Percentiles rank a stretch among this genome's conserved stretches.
These are phyloP conservation scores for Wickerhamiella domercqiae DNA, from an alignment of 805 yeast genomes.

Conservation along the genomic window DNA sequence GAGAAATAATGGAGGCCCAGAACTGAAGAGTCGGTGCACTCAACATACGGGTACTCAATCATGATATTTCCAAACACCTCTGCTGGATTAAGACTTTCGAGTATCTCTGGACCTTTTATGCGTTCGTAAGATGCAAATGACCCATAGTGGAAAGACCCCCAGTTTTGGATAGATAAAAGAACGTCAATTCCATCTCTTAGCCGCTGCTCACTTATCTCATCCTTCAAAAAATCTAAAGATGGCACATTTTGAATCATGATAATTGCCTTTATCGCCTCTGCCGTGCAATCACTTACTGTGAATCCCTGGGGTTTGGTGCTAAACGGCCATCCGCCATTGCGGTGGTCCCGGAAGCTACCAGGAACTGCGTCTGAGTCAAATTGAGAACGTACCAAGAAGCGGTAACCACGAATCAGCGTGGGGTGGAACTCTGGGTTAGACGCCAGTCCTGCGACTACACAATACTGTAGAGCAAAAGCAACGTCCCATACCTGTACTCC, in stretches of 20 bases:
- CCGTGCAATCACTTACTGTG: slow-evolving; percentile 92
- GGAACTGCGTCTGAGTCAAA: slow-evolving; percentile 63
- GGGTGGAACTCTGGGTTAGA: slow-evolving; percentile 49
- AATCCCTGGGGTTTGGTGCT: slow-evolving; percentile 93
- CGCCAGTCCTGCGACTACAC: slow-evolving; percentile 64
- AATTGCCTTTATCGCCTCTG: slow-evolving; percentile 87
- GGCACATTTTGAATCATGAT: slow-evolving; percentile 71
- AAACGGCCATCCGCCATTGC: slow-evolving; percentile 92
- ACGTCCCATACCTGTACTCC: slow-evolving; percentile 97
- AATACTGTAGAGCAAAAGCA: slow-evolving; percentile 77
- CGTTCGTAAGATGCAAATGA: slow-evolving; percentile 85
- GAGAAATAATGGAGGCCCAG: slow-evolving; percentile 73
- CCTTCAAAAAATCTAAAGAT: slow-evolving; percentile 33
- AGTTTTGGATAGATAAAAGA: slow-evolving; percentile 60
- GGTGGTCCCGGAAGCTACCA: slow-evolving; percentile 67
- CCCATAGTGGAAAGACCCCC: slow-evolving; percentile 66
- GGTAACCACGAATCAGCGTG: slow-evolving; percentile 47
- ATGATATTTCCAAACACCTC: slow-evolving; percentile 95
- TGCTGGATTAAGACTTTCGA: slow-evolving; percentile 83
- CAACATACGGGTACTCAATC: slow-evolving; percentile 98
- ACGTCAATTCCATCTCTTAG: slow-evolving; percentile 63
- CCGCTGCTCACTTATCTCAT: slow-evolving; percentile 38
- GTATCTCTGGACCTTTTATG: slow-evolving; percentile 60
- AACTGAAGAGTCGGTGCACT: slow-evolving; percentile 92
- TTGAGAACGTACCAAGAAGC: slow-evolving; percentile 67